A percentile compares a stretch with the other conserved stretches of the same genome.
phyloP scores from a whole-genome alignment of 371 early-diverging fungal species.

The Sporodiniella umbellata region DNA sequence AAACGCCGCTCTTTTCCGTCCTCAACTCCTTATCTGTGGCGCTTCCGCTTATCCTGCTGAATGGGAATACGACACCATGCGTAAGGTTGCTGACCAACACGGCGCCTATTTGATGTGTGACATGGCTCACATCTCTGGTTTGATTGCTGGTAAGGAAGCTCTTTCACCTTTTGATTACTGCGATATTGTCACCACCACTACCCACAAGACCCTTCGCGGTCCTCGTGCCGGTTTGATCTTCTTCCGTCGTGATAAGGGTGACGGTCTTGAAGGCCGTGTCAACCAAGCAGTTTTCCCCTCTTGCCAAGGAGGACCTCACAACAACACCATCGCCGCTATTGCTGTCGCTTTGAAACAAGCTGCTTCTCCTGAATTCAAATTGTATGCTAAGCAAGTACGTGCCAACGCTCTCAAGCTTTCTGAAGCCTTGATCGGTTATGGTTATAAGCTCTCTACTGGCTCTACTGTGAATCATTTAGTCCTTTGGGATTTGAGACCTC shows the following conservation, averaged over 20 bases:
- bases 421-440: constrained; percentile 61
- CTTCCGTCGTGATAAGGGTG: constrained; percentile 82
- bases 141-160: constrained; percentile 87
- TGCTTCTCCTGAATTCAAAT: constrained; percentile 79
- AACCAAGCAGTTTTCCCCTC: constrained; percentile 99
- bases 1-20: constrained; percentile 91
- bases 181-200: constrained; percentile 99
- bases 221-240: constrained; percentile 99
- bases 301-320: constrained; percentile 99
- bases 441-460: constrained; percentile 88
- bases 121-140: constrained; percentile 97
- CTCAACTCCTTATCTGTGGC: constrained; percentile 97
- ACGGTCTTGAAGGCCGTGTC: constrained; percentile 91
- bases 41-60: constrained; percentile 77
- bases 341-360: constrained; percentile 96
- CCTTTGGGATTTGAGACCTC: constrained; percentile 80
- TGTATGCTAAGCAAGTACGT: constrained; percentile 89
- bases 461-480: constrained; percentile 96
- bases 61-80: constrained; percentile 96
- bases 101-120: constrained; percentile 96
- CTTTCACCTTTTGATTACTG: constrained; percentile 93
- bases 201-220: constrained; percentile 99
- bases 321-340: constrained; percentile 98
- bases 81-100: constrained; percentile 89
- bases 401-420: constrained; percentile 90